Evolutionary conservation across 2,329 filamentous ascomycete genomes (phyloP).

Genomic region (Neofusicoccum sp.): DNA sequence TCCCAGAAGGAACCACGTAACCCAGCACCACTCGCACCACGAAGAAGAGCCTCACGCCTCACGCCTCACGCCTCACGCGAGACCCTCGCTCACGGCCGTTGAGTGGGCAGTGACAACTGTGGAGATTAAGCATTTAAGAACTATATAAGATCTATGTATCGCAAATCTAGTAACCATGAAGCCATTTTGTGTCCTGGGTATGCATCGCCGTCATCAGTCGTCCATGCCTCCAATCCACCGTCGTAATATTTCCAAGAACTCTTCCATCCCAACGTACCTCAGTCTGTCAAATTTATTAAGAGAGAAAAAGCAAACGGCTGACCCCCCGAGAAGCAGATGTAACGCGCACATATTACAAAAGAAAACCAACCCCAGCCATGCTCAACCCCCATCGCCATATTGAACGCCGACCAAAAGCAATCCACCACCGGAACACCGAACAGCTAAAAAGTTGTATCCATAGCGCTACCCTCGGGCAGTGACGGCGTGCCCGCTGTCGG

Average conservation of each 20-base stretch:
- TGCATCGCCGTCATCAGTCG: background rate
- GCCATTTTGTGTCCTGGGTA: background rate
- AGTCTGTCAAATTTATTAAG: too few relatives aligned
- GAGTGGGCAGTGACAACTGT: too few relatives aligned
- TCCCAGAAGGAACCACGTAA: background rate
- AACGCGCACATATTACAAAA: too few relatives aligned
- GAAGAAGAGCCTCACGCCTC: constrained; percentile 2
- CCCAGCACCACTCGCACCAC: background rate
- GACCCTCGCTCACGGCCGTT: too few relatives aligned
- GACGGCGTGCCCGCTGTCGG: background rate
- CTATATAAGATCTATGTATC: background rate
- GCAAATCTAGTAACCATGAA: background rate
- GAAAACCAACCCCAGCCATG: too few relatives aligned
- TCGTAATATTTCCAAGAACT: too few relatives aligned
- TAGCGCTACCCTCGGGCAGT: background rate
- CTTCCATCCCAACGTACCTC: too few relatives aligned
- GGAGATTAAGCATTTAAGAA: background rate
- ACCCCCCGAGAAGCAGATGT: background rate
- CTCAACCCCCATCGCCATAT: background rate
- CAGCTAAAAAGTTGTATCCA: constrained; percentile 15
- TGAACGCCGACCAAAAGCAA: constrained; percentile 14
- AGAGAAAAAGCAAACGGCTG: background rate
- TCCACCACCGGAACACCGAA: constrained; percentile 13
- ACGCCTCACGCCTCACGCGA: background rate
- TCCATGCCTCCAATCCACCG: too few relatives aligned